Base-by-base conservation (phyloP, 176 grass and related monocot genomes). In the Zea luxurians region DNA sequence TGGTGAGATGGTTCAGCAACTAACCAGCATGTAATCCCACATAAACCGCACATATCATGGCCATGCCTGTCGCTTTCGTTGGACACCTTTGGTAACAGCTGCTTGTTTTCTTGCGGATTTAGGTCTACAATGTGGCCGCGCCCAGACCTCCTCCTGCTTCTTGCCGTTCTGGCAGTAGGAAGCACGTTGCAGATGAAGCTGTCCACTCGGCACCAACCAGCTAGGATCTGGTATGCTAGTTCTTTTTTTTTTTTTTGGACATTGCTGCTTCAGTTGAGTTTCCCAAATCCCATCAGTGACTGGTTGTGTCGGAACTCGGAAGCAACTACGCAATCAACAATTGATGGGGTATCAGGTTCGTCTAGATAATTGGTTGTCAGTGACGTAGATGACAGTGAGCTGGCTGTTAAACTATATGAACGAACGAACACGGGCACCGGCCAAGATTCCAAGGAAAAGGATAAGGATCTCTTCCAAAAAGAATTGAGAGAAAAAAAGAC, bases 251-350 rank as follows among this genome's bases (percentile, higher is more conserved):
- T 55, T 8, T 15, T 0, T 15, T 5, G 49, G 41, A 47, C 5
- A 44, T 27, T 60, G 21, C 2, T 70, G 18, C 42, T n/a, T 12
- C 47, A 10, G 5, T 47, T 55, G 7, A 57, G 61, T 75, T 53
- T 55, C 62, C 54, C 27, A 10, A 74, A 66, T 35, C 41, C 61
- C 80, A 66, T 66, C 70, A 54, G 1, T 46, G 48, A 66, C 71
- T 66, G 53, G 15, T 37, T 37, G 4, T 66, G 71, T 66, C 70
- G 15, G 27, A 27, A 27, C 27, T 27, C 27, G 27, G 71, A 66
- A 66, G 9, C 16, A 58, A 52, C 4, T 16, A 55, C 43, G 6
- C 41, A 42, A 42, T 42, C 41, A 41, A 20, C 41, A 47, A 15
- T 40, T 53, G 62, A 37, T 27, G 27, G 27, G 3, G 8, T 4